Evolutionary conservation across 768 basidiomycete species (phyloP), one percentile per base, ranked within the genome.

Genomic region (Boletus sp.): DNA sequence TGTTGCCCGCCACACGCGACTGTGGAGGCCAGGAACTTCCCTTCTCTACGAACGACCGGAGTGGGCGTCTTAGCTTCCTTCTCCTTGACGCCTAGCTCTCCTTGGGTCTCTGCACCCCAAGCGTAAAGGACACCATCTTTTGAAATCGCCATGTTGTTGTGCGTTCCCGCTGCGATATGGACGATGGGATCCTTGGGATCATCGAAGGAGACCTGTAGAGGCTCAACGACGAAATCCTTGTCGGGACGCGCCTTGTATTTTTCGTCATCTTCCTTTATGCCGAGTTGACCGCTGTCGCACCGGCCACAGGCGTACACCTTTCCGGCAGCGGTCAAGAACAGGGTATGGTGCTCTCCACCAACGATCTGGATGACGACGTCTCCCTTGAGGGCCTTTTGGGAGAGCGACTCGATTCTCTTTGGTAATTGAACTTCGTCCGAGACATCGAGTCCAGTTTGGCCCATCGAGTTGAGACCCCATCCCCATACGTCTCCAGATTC

Each of bases 401-500:
- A 81, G 9, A 94, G 80, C 7, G 80, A 76, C 47, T 78, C 71
- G n/a, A 94, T 84, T 52, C 79, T 83, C 62, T 76, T 80, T 1
- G 91, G 91, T 1, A 82, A 72, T 55, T 82, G 80, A 14, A 92
- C 81, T 52, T 86, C 77, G 47, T 70, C 76, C 77, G 66, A 64
- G 58, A 72, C 68, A 8, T 76, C 78, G 0, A 88, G 86, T 33
- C 90, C 90, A 1, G 83, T 84, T 72, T 92, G 90, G 30, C 89
- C 94, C 87, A 81, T 90, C 73, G 78, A 91, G 72, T 98, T 97
- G 57, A 94, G 77, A n/a, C 96, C 96, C 96, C 96, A 98, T 12
- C 85, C 93, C 86, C 88, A 98, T 9, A 96, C 89, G 48, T 81
- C 83, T 30, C 93, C 94, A 7, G 78, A 75, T 51, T 89, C 83